Base-by-base conservation (phyloP, 2,329 filamentous ascomycete genomes). In the Bimuria novae-zelandiae region DNA sequence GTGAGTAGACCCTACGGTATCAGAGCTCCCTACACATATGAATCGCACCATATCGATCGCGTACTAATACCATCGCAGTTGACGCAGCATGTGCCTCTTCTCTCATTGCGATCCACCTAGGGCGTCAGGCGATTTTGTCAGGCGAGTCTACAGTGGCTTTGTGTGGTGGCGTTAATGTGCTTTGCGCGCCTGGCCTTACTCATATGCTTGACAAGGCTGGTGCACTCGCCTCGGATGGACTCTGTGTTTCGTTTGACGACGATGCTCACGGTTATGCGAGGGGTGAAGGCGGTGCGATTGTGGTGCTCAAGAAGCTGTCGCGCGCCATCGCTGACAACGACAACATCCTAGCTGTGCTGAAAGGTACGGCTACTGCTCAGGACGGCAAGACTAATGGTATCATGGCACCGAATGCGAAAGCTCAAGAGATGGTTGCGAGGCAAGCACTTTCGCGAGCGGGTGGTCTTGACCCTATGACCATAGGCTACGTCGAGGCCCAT, bases 231-330 rank as follows among this genome's bases (percentile, higher is more conserved):
- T 68, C 71, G 0, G 77, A 75, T 3, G 78, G 80, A 0, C 68
- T 55, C 16, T 70, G 61, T 19, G 54, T 59, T 42, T 71, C 68
- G 29, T 76, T 71, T 53, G 85, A 86, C 60, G 67, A 76, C 16
- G 75, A 77, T 1, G 86, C 83, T 17, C 82, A 83, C 52, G 87
- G 86, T 1, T 89, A 88, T 62, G 84, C 81, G 0, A 77, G 85
- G 27, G 86, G 85, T 1, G 86, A 89, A 62, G 86, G 85, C 0
- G 76, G 83, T 11, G 60, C 49, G 3, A 57, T 61, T 14, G 40
- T 74, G 4, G 49, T 73, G 23, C 56, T 74, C 2, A 74, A 73
- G 47, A 54, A 48, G 6, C 47, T 84, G 1, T 71, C 77, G 12
- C 75, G 80, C 60, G 83, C 83, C 3, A 54, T 79, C 4, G 33